A percentile compares a stretch with the other conserved stretches of the same genome.
Conservation (phyloP, 192 early-diverging fungal genomes). For the Backusella psychrophila region DNA sequence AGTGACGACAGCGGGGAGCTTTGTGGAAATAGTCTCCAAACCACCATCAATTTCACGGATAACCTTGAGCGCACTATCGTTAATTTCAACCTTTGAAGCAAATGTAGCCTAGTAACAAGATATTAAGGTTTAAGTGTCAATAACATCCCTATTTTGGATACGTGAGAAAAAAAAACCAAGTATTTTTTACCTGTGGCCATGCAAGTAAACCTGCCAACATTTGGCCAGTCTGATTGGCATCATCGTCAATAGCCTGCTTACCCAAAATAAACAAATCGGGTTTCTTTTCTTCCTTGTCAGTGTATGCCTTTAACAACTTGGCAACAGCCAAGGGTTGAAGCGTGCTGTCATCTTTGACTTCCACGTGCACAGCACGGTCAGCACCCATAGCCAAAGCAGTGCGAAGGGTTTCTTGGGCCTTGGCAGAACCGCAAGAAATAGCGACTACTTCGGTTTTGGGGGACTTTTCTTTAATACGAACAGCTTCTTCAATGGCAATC, state of each 20-base stretch:
- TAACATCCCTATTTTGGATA: neutral
- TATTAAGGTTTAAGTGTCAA: neutral
- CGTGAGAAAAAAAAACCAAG: constrained; percentile 8
- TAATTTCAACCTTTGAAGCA: constrained; percentile 92
- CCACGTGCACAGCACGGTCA: constrained; percentile 92
- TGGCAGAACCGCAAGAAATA: constrained; percentile 85
- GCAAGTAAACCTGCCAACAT: constrained; percentile 95
- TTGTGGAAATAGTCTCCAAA: constrained; percentile 81
- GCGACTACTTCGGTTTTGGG: constrained; percentile 77
- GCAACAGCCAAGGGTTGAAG: constrained; percentile 91
- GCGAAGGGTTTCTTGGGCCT: constrained; percentile 87
- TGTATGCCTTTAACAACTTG: constrained; percentile 87
- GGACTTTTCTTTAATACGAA: constrained; percentile 83
- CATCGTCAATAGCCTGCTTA: constrained; percentile 99
- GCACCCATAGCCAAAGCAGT: constrained; percentile 99
- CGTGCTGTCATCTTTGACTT: constrained; percentile 66
- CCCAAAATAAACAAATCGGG: constrained; percentile 93
- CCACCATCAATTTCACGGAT: constrained; percentile 98
- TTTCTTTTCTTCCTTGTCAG: constrained; percentile 76
- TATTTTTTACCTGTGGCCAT: constrained; percentile 80
- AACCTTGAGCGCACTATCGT: constrained; percentile 68
- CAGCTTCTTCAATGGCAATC: constrained; percentile 95
- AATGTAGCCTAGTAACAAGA: constrained; percentile 76
- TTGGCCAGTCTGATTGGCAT: constrained; percentile 95
- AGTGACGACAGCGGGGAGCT: constrained; percentile 92